phyloP scores from a whole-genome alignment of 2,329 filamentous ascomycete genomes.

The Trichoderma gracile region DNA sequence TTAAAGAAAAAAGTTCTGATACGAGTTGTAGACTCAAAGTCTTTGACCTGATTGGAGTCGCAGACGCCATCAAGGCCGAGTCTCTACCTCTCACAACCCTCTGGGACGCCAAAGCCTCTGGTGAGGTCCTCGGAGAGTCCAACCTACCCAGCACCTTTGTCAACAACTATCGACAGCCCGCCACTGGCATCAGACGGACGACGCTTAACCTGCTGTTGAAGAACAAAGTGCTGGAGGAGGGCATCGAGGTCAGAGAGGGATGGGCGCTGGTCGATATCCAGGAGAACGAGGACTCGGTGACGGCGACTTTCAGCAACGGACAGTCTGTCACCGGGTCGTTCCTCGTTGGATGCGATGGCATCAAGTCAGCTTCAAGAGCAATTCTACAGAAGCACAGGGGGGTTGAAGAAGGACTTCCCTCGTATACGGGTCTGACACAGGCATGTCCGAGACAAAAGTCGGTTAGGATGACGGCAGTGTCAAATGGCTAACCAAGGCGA shows the following conservation, averaged over 20 bases:
- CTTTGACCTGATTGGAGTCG: slow-evolving; percentile 30
- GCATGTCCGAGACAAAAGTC: neutral
- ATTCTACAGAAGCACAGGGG: slow-evolving; percentile 27
- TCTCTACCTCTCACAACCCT: slow-evolving; percentile 28
- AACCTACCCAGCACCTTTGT: slow-evolving; percentile 28
- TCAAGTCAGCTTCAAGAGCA: slow-evolving; percentile 30
- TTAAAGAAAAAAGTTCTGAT: neutral
- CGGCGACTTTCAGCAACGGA: slow-evolving; percentile 30
- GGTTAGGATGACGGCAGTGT: neutral
- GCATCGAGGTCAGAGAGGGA: slow-evolving; percentile 32
- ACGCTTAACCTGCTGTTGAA: slow-evolving; percentile 29
- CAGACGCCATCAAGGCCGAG: slow-evolving; percentile 25
- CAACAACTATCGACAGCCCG: slow-evolving; percentile 30
- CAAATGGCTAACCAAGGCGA: neutral
- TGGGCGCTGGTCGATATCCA: slow-evolving; percentile 32
- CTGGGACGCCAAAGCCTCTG: slow-evolving; percentile 28
- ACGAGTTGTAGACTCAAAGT: slow-evolving; percentile 29
- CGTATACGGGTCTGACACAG: slow-evolving; percentile 31
- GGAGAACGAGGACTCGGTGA: slow-evolving; percentile 29
- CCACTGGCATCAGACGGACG: slow-evolving; percentile 30
- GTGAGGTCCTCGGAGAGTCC: slow-evolving; percentile 30
- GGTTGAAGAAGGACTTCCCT: slow-evolving; percentile 27
- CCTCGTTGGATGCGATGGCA: slow-evolving; percentile 33
- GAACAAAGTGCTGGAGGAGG: slow-evolving; percentile 25
- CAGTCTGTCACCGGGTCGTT: slow-evolving; percentile 30